Evolutionary conservation across 192 early-diverging fungal genomes (phyloP), one percentile per base, ranked within the genome.

Genomic region (Mycoemilia scoparia): DNA sequence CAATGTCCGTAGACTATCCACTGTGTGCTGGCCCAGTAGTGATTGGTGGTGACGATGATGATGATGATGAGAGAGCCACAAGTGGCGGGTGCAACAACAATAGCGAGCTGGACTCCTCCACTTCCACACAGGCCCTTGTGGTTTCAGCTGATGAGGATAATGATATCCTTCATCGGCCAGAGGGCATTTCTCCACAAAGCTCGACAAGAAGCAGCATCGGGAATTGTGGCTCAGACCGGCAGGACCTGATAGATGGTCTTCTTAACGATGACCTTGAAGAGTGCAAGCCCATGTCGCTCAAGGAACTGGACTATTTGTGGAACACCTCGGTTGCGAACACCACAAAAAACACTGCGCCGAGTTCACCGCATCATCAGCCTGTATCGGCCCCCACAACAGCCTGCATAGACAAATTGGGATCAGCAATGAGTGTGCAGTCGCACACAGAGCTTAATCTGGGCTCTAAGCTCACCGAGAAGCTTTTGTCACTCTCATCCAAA

Each of bases 181-280:
- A 49, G 55, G 22, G 59, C 43, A 11, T 61, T 61, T 28, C 39
- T 43, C 34, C 48, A 42, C 36, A 51, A 55, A 24, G 59, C 55
- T 7, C 32, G 42, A 15, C 27, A 23, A 51, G 32, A 40, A 3
- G 25, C 34, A 29, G 27, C 29, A 24, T 10, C 39, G 29, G 16
- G 10, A 21, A 12, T 18, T 24, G 22, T 21, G 36, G 27, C 21
- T 3, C 29, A 28, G 27, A 24, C 44, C 26, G 18, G 17, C n/a
- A n/a, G n/a, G n/a, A n/a, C n/a, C n/a, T n/a, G n/a, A n/a, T n/a
- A n/a, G n/a, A n/a, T n/a, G n/a, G n/a, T n/a, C n/a, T n/a, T n/a
- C n/a, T n/a, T n/a, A n/a, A n/a, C 43, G 62, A 70, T 46, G 71
- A 73, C 20, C 62, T 74, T 16, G 66, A 69, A 46, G 66, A 74